Conservation (phyloP, 345 rosid genomes). For the Heritiera littoralis region DNA sequence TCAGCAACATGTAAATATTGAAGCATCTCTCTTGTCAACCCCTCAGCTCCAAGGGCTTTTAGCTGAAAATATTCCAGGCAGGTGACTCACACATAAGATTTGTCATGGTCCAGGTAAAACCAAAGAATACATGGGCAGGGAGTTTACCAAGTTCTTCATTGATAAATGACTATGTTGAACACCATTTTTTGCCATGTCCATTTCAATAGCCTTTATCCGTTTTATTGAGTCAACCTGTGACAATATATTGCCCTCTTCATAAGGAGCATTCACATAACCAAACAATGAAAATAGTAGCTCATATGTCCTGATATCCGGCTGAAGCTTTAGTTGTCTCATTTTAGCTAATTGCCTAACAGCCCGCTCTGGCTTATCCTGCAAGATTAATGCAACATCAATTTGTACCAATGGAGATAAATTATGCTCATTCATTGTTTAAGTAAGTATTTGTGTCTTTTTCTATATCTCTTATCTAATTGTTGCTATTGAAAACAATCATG, state of each 20-base stretch:
- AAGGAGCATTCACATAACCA: constrained; percentile 72
- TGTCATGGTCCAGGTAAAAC: constrained; percentile 15
- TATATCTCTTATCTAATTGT: too few species aligned
- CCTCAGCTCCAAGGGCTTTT: constrained; percentile 75
- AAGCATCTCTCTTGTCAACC: constrained; percentile 64
- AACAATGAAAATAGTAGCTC: constrained; percentile 72
- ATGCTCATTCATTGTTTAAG: too few species aligned
- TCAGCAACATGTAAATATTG: constrained; percentile 52
- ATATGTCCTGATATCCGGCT: constrained; percentile 63
- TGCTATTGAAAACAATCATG: too few species aligned
- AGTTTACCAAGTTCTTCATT: constrained; percentile 63
- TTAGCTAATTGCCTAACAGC: constrained; percentile 63
- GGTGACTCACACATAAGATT: constrained; percentile 1
- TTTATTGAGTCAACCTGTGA: constrained; percentile 59
- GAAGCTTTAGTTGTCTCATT: constrained; percentile 63
- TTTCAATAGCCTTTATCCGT: constrained; percentile 70
- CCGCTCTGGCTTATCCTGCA: constrained; percentile 80
- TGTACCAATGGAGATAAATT: too few species aligned
- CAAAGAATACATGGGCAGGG: constrained; percentile 16
- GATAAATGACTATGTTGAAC: constrained; percentile 64
- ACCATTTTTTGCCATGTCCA: constrained; percentile 70
- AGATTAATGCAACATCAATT: too few species aligned
- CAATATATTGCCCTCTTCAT: constrained; percentile 58
- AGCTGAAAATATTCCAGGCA: constrained; percentile 45
- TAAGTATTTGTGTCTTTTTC: too few species aligned